Percentiles rank a stretch among this genome's conserved stretches.
Evolutionary conservation across 2,329 filamentous ascomycete species (phyloP).

Genomic region (Xylariaceae sp.): DNA sequence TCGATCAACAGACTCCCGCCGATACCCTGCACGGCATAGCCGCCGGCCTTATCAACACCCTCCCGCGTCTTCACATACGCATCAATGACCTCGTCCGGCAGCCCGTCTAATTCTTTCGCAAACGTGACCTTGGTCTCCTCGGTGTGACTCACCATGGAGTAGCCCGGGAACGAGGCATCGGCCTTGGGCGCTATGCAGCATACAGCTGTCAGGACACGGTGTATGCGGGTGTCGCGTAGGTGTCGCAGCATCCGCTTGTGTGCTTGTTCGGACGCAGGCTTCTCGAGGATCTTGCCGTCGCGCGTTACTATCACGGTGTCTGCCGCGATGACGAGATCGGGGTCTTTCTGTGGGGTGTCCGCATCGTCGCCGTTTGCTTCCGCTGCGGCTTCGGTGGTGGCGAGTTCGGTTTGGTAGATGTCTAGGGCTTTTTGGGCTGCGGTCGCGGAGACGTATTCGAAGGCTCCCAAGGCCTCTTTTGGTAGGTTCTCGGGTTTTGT

Average conservation of each 20-base stretch:
- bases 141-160: constrained; percentile 74
- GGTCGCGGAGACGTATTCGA: constrained; percentile 88
- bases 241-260: constrained; percentile 81
- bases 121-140: constrained; percentile 94
- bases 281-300: constrained; percentile 80
- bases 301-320: constrained; percentile 85
- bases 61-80: constrained; percentile 80
- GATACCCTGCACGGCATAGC: constrained; percentile 89
- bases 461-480: constrained; percentile 70
- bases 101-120: constrained; percentile 57
- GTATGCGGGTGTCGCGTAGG: constrained; percentile 71
- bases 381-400: constrained; percentile 31
- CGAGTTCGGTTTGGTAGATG: constrained; percentile 56
- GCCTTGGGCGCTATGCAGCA: constrained; percentile 79
- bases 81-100: constrained; percentile 77
- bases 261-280: constrained; percentile 76
- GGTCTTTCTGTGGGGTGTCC: constrained; percentile 50
- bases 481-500: constrained; percentile 80
- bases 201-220: constrained; percentile 84
- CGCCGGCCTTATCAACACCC: constrained; percentile 93
- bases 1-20: constrained; percentile 85
- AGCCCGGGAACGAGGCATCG: constrained; percentile 80
- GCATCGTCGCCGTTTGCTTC: constrained; percentile 23
- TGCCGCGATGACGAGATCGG: constrained; percentile 80
- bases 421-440: constrained; percentile 79